phyloP scores from a whole-genome alignment of 768 basidiomycete species.

The Pulveroboletus sp. region DNA sequence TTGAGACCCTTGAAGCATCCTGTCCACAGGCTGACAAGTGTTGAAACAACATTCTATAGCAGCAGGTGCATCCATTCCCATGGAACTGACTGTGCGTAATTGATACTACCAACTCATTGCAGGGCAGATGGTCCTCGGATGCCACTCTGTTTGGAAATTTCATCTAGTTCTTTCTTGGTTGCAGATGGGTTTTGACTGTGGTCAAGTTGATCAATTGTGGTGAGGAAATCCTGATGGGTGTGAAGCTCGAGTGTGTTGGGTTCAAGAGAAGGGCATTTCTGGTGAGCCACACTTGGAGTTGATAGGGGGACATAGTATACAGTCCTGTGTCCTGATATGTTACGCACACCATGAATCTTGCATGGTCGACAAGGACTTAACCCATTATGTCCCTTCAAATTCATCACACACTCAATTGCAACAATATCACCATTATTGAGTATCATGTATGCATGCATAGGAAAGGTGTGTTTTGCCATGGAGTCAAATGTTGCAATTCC shows the following conservation, averaged over 20 bases:
- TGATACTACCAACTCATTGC: background rate
- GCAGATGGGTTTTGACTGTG: no score
- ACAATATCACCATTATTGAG: conserved; percentile 38
- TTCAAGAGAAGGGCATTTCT: no score
- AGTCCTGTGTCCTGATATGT: background rate
- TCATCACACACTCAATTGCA: conserved; percentile 29
- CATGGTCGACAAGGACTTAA: conserved; percentile 35
- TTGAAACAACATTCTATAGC: background rate
- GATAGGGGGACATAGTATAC: background rate
- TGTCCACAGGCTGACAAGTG: background rate
- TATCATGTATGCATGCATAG: conserved; percentile 29
- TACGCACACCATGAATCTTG: conserved; percentile 27
- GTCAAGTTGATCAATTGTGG: no score
- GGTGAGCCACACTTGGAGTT: no score
- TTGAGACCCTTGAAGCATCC: background rate
- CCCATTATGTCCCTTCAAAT: conserved; percentile 37
- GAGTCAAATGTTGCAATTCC: background rate
- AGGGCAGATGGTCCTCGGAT: background rate
- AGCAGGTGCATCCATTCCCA: background rate
- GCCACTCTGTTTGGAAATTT: background rate
- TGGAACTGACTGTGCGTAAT: background rate
- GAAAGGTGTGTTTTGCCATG: background rate
- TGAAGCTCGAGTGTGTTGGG: no score
- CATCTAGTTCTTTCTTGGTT: background rate
- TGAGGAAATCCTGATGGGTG: no score